Evolutionary conservation across 2,329 filamentous ascomycete species (phyloP).

Genomic region (Claviceps sp.): DNA sequence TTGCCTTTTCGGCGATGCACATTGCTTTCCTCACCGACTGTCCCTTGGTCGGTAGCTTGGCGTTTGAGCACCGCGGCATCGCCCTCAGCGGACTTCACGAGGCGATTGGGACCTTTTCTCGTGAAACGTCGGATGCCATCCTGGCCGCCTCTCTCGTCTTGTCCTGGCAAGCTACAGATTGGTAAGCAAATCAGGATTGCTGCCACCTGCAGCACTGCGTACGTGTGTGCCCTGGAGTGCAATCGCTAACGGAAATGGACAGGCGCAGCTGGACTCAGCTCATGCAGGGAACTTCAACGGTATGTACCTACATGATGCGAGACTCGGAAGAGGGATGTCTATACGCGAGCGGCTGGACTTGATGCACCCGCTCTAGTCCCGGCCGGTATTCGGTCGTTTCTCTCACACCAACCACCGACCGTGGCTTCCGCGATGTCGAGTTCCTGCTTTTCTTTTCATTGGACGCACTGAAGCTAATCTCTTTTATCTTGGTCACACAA

Average conservation of each 20-base stretch:
- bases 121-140: conserved; percentile 78
- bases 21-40: conserved; percentile 82
- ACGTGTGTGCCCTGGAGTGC: not conserved
- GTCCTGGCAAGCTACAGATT: conserved; percentile 93
- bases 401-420: not conserved
- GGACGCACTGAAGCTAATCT: conserved; percentile 1
- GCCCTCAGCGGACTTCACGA: conserved; percentile 81
- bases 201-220: conserved; percentile 1
- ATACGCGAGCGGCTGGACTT: not conserved
- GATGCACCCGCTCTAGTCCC: no score
- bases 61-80: conserved; percentile 75
- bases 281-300: conserved; percentile 81
- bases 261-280: conserved; percentile 89
- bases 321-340: not conserved
- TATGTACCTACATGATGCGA: conserved; percentile 30
- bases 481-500: not conserved
- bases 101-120: conserved; percentile 73
- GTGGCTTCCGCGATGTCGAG: not conserved
- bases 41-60: conserved; percentile 71
- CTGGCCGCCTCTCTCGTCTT: conserved; percentile 83
- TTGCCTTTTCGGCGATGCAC: conserved; percentile 91
- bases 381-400: no score
- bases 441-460: not conserved
- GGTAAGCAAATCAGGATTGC: conserved; percentile 41
- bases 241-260: conserved; percentile 18